These are phyloP conservation scores for Aegilops umbellulata DNA, from an alignment of 176 grass and related monocot genomes.

Conservation along the genomic window DNA sequence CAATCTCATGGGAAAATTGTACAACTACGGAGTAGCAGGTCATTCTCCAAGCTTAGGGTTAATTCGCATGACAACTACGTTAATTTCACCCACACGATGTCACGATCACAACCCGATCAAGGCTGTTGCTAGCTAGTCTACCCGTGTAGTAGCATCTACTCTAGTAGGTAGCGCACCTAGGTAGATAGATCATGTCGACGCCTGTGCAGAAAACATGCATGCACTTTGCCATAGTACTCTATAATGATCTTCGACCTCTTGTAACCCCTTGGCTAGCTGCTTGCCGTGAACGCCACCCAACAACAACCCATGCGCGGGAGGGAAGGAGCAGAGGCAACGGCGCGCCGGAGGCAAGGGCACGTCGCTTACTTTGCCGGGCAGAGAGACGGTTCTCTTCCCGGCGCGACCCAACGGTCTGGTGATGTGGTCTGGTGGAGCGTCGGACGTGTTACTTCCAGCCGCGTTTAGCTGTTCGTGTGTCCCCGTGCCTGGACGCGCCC, in stretches of 20 bases:
- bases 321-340: not conserved
- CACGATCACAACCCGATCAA: too few species aligned
- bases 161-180: not conserved
- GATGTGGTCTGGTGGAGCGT: not conserved
- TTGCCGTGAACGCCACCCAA: constrained; percentile 33
- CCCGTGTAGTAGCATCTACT: too few species aligned
- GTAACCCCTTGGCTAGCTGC: not conserved
- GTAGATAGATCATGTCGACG: not conserved
- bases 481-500: not conserved
- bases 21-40: too few species aligned
- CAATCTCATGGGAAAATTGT: too few species aligned
- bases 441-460: not conserved
- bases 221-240: not conserved
- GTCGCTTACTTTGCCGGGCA: not conserved
- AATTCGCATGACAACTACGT: too few species aligned
- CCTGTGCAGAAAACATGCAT: not conserved
- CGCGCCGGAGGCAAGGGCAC: not conserved
- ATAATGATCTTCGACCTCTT: not conserved
- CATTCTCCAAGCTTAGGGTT: too few species aligned
- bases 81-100: too few species aligned
- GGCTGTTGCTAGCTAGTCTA: too few species aligned
- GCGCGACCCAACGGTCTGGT: too few species aligned
- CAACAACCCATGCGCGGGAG: not conserved
- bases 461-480: not conserved
- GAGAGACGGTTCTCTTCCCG: too few species aligned